Conservation (phyloP, 2,329 filamentous ascomycete genomes). For the Epichloe gansuensis region DNA sequence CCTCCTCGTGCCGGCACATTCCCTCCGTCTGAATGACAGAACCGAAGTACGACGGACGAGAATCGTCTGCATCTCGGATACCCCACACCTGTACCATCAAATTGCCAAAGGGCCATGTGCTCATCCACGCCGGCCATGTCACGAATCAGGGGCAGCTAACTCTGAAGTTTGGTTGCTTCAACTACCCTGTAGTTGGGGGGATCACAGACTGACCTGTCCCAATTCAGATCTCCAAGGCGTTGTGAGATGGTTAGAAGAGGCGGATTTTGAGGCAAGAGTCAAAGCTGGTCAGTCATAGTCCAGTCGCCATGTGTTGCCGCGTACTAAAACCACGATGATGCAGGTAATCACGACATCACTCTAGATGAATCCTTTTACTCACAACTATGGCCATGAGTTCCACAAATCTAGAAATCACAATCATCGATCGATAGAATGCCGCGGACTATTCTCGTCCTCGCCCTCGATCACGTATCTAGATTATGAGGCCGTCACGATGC, state of each 20-base stretch:
- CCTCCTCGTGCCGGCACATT: too few species aligned
- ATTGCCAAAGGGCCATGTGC: slow-evolving; percentile 57
- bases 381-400: slow-evolving; percentile 36
- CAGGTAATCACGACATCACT: slow-evolving; percentile 65
- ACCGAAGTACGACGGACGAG: slow-evolving; percentile 35
- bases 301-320: background rate
- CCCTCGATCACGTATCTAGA: slow-evolving; percentile 50
- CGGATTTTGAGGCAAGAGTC: slow-evolving; percentile 56
- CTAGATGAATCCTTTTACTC: slow-evolving; percentile 52
- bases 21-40: slow-evolving; percentile 5
- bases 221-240: slow-evolving; percentile 39
- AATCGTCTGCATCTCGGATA: slow-evolving; percentile 66
- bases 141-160: slow-evolving; percentile 55
- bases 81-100: slow-evolving; percentile 55
- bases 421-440: slow-evolving; percentile 37
- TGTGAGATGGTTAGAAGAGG: slow-evolving; percentile 52
- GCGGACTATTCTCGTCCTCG: slow-evolving; percentile 39
- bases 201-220: background rate
- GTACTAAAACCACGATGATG: background rate
- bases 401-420: slow-evolving; percentile 44
- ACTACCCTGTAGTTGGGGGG: background rate
- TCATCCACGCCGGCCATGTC: slow-evolving; percentile 66
- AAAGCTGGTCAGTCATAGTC: slow-evolving; percentile 42
- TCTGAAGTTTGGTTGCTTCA: slow-evolving; percentile 28
- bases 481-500: slow-evolving; percentile 41